A percentile compares a stretch with the other conserved stretches of the same genome.
Evolutionary conservation across 305 asterid species (phyloP).

Genomic region (Fraxinus baroniana): DNA sequence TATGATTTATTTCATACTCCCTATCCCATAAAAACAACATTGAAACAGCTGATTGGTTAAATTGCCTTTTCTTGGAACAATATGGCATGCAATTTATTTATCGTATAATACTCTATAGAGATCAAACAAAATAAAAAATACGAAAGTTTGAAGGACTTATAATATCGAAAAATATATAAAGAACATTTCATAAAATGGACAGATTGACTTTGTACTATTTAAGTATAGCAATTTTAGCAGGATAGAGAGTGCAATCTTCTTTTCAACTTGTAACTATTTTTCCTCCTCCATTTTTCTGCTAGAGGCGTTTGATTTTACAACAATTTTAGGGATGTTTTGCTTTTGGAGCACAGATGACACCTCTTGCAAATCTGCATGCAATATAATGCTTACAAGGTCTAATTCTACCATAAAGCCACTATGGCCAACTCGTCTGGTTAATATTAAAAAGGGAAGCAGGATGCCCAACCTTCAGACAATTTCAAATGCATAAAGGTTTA

Average conservation of each 20-base stretch:
- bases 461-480: conserved; percentile 9
- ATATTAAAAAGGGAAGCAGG: conserved; percentile 9
- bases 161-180: background rate
- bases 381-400: conserved; percentile 5
- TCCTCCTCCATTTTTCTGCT: background rate
- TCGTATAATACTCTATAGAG: background rate
- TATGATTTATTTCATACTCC: background rate
- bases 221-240: background rate
- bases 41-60: background rate
- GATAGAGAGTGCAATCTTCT: background rate
- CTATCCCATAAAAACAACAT: background rate
- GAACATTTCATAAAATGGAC: background rate
- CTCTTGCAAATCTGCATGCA: background rate
- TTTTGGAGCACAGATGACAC: background rate
- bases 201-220: background rate
- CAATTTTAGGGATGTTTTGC: background rate
- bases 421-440: background rate
- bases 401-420: conserved; percentile 15
- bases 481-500: conserved; percentile 13
- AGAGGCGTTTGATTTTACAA: background rate
- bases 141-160: background rate
- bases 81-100: background rate
- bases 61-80: background rate
- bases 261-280: conserved; percentile 1
- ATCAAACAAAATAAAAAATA: background rate